A percentile compares a stretch with the other conserved stretches of the same genome.
Evolutionary conservation across 2,329 filamentous ascomycete species (phyloP).

Genomic region (Talaromyces sp.): DNA sequence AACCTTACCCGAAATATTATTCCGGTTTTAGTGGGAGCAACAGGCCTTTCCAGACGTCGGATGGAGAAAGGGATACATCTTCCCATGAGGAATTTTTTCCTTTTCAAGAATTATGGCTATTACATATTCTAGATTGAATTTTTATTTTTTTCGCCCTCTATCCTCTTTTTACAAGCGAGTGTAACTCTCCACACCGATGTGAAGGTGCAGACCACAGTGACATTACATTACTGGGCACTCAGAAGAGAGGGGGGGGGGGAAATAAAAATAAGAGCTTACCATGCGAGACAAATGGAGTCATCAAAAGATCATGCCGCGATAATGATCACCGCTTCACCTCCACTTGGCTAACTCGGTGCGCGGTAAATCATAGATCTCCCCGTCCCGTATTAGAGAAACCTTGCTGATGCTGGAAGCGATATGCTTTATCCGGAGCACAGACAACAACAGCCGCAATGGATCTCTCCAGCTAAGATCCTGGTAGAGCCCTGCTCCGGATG

Average conservation of each 20-base stretch:
- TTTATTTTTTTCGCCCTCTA: not conserved
- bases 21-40: not conserved
- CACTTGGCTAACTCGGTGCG: constrained; percentile 7
- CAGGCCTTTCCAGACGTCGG: not conserved
- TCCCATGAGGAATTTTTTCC: not conserved
- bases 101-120: not conserved
- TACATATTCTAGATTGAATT: not conserved
- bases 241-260: too few species aligned
- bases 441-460: not conserved
- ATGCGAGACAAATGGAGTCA: constrained; percentile 18
- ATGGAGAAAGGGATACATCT: not conserved
- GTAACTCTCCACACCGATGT: constrained; percentile 8
- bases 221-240: not conserved
- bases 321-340: constrained; percentile 2
- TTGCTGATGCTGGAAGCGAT: constrained; percentile 13
- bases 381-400: constrained; percentile 10
- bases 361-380: constrained; percentile 20
- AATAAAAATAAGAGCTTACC: not conserved
- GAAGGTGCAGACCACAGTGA: not conserved
- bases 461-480: not conserved
- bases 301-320: constrained; percentile 1
- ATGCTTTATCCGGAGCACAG: constrained; percentile 9
- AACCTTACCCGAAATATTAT: constrained; percentile 1
- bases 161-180: not conserved
- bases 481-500: not conserved